phyloP scores from a whole-genome alignment of 768 basidiomycete genomes.

The Boletus barrowsii region DNA sequence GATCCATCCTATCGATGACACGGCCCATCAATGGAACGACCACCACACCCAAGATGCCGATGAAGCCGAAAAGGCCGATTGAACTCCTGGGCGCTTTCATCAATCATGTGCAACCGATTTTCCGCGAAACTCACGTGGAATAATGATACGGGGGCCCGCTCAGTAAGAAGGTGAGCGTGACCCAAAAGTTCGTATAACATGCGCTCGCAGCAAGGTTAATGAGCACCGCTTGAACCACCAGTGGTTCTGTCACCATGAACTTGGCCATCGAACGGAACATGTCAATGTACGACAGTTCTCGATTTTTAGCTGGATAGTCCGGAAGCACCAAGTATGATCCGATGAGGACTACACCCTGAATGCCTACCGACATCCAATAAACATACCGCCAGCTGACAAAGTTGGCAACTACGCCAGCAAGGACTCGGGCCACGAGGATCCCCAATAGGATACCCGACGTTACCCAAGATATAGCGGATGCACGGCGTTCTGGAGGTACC shows the following conservation, averaged over 20 bases:
- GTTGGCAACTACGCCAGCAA: slow-evolving; percentile 69
- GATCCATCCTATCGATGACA: slow-evolving; percentile 61
- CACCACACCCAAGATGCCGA: slow-evolving; percentile 65
- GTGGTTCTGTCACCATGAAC: slow-evolving; percentile 69
- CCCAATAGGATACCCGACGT: slow-evolving; percentile 66
- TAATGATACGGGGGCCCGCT: slow-evolving; percentile 71
- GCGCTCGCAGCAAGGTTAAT: slow-evolving; percentile 56
- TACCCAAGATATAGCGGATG: slow-evolving; percentile 70
- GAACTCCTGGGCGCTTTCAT: slow-evolving; percentile 31
- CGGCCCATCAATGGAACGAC: slow-evolving; percentile 67
- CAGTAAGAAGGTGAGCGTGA: slow-evolving; percentile 76
- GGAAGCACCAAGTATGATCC: slow-evolving; percentile 63
- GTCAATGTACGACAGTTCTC: slow-evolving; percentile 55
- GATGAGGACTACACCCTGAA: slow-evolving; percentile 54
- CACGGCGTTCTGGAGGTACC: slow-evolving; percentile 67
- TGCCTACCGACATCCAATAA: slow-evolving; percentile 70
- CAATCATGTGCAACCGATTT: background rate
- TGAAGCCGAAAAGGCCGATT: slow-evolving; percentile 68
- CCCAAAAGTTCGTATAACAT: slow-evolving; percentile 60
- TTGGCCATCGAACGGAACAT: slow-evolving; percentile 74
- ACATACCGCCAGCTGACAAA: slow-evolving; percentile 67
- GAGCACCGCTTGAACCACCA: slow-evolving; percentile 63
- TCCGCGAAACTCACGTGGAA: slow-evolving; percentile 45
- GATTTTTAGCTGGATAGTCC: slow-evolving; percentile 76
- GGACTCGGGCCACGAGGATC: slow-evolving; percentile 66